Evolutionary conservation across 805 yeast genomes (phyloP).

Genomic region (Aciculoconidium aculeatum): DNA sequence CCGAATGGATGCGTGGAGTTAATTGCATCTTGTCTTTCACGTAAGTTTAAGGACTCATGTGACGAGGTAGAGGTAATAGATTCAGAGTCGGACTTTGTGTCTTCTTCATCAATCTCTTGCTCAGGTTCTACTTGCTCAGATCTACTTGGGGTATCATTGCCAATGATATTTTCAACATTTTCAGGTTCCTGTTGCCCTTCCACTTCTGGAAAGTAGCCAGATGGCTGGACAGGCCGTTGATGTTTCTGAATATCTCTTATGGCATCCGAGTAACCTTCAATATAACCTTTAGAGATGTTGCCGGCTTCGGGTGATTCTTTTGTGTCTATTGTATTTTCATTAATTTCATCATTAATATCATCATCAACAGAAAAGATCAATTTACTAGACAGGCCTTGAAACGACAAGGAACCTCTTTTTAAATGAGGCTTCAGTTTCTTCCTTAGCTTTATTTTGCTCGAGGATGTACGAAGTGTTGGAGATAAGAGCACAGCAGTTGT

Average conservation of each 20-base stretch:
- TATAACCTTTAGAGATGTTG: constrained; percentile 33
- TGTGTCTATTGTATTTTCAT: constrained; percentile 46
- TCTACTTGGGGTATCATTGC: constrained; percentile 6
- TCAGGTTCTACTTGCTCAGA: constrained; percentile 2
- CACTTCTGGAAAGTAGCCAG: constrained; percentile 8
- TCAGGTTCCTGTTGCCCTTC: constrained; percentile 3
- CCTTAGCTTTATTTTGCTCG: constrained; percentile 9
- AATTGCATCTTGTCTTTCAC: constrained; percentile 94
- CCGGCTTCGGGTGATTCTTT: too few species aligned
- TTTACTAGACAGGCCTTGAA: constrained; percentile 14
- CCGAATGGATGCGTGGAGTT: constrained; percentile 97
- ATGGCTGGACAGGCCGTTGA: background rate
- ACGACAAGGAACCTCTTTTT: constrained; percentile 18
- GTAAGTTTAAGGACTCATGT: constrained; percentile 75
- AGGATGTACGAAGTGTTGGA: constrained; percentile 10
- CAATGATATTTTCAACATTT: constrained; percentile 2
- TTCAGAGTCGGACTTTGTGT: constrained; percentile 15
- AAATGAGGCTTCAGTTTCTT: constrained; percentile 27
- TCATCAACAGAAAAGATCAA: constrained; percentile 75
- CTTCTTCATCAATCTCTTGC: constrained; percentile 6
- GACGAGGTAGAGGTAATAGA: constrained; percentile 25
- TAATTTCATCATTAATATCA: constrained; percentile 55
- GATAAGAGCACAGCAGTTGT: constrained; percentile 9
- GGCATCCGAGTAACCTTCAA: constrained; percentile 74
- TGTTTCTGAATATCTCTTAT: constrained; percentile 35